Base-by-base conservation (phyloP, 139 green algal genomes). In the Chlorella sorokiniana region DNA sequence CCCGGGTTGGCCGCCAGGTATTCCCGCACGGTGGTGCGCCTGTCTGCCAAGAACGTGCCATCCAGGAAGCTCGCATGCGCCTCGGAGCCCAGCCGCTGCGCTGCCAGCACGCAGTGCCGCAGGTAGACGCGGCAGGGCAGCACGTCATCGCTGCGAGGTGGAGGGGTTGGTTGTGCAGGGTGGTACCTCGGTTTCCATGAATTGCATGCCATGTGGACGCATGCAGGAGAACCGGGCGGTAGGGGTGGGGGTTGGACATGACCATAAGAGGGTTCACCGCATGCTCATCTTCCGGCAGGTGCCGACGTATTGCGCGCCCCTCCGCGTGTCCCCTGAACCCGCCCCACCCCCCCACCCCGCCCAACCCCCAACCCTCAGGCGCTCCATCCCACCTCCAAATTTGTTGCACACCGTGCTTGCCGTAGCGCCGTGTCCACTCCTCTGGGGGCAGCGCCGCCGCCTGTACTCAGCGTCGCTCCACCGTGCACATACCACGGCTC, bases 81-180 rank as follows among this genome's bases (percentile, higher is more conserved):
- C 69, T 90, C 81, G 0, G 78, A 35, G 25, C 93, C 89, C 41
- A 96, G 86, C 29, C 75, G 82, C 77, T 88, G 64, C 4, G 94
- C 93, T 20, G 94, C 92, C 61, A 98, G 77, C 51, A 95, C 89
- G 85, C 95, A 98, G 88, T 98, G 95, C 2, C 95, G 88, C 48
- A 97, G 76, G 81, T 98, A 98, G 18, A 92, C 84, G 0, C 92
- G 77, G 84, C 91, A 94, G 0, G 90, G 90, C 59, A 93, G 76
- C 51, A 94, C 85, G 48, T 90, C 84, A 42, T 92, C 84, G n/a
- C 86, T 91, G 84, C 77, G 82, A 33, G 40, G 56, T 6, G 14
- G 31, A 11, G 71, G 31, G 48, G 69, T 25, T 59, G 48, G 14
- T 25, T 59, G 48, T 11, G 48, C 48, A 59, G 16, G 48, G 48